Conservation (phyloP, 2,329 filamentous ascomycete genomes). For the Cladosporium phlei region DNA sequence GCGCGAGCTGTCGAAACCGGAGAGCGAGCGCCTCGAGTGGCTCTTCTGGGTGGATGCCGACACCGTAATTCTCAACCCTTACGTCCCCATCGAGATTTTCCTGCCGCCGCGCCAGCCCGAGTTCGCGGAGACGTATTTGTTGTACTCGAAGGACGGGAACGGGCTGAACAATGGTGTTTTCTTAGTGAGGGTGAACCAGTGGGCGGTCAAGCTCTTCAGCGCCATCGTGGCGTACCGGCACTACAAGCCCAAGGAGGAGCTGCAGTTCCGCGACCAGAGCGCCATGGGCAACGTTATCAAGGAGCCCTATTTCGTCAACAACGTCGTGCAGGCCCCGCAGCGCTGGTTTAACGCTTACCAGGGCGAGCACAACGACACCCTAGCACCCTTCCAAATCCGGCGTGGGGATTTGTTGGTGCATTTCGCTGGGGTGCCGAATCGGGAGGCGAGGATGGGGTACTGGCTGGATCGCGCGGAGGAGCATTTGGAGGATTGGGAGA, state of each 20-base stretch:
- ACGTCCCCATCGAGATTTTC: slow-evolving; percentile 38
- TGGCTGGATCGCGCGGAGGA: slow-evolving; percentile 37
- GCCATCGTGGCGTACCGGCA: slow-evolving; percentile 37
- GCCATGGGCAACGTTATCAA: slow-evolving; percentile 38
- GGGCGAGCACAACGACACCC: slow-evolving; percentile 35
- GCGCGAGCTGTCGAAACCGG: slow-evolving; percentile 36
- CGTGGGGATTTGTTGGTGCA: slow-evolving; percentile 42
- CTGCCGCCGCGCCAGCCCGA: slow-evolving; percentile 32
- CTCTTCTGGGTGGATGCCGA: slow-evolving; percentile 44
- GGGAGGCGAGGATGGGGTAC: slow-evolving; percentile 33
- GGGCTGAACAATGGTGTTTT: slow-evolving; percentile 44
- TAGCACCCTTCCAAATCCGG: slow-evolving; percentile 34
- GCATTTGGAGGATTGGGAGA: slow-evolving; percentile 37
- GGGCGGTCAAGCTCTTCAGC: slow-evolving; percentile 37
- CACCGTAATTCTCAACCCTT: slow-evolving; percentile 41
- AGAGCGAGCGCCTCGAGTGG: slow-evolving; percentile 38
- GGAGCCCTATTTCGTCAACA: slow-evolving; percentile 30
- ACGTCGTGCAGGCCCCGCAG: slow-evolving; percentile 36
- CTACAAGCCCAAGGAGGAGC: slow-evolving; percentile 33
- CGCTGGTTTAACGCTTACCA: slow-evolving; percentile 44
- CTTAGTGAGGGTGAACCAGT: slow-evolving; percentile 36
- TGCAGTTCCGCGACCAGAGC: slow-evolving; percentile 38
- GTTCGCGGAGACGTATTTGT: slow-evolving; percentile 34
- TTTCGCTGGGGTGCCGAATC: slow-evolving; percentile 36
- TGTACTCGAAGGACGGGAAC: slow-evolving; percentile 38